phyloP scores from a whole-genome alignment of 768 basidiomycete species.

The Grammothele lineata region DNA sequence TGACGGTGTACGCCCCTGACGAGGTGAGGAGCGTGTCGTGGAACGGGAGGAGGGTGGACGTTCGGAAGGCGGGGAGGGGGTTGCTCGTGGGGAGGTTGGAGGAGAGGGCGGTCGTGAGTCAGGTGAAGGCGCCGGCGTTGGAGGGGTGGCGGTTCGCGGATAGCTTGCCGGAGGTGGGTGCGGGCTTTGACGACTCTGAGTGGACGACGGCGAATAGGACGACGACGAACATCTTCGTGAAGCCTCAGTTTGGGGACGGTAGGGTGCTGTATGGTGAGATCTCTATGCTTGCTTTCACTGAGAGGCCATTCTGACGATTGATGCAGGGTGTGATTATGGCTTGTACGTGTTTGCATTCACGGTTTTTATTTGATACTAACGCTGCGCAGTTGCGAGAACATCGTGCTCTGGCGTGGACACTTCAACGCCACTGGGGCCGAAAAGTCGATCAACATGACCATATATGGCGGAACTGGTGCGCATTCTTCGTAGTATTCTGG shows the following conservation, averaged over 20 bases:
- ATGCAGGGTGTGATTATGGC: slow-evolving; percentile 68
- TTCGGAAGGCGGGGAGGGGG: slow-evolving; percentile 31
- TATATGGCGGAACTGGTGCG: slow-evolving; percentile 59
- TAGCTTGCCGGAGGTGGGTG: slow-evolving; percentile 67
- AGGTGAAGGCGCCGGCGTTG: slow-evolving; percentile 46
- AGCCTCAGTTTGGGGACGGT: slow-evolving; percentile 70
- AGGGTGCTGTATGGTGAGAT: slow-evolving; percentile 59
- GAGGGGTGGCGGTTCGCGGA: slow-evolving; percentile 68
- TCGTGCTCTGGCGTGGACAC: slow-evolving; percentile 79
- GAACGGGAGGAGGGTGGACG: slow-evolving; percentile 53
- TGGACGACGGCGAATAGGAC: slow-evolving; percentile 71
- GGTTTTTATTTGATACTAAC: slow-evolving; percentile 2
- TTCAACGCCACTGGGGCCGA: slow-evolving; percentile 60
- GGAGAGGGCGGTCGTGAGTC: slow-evolving; percentile 25
- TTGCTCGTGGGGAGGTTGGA: slow-evolving; percentile 47
- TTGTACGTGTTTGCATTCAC: slow-evolving; percentile 47
- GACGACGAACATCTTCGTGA: slow-evolving; percentile 67
- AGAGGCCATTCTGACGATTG: background rate
- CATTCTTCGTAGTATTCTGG: background rate
- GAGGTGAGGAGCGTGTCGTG: slow-evolving; percentile 54
- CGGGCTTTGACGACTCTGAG: slow-evolving; percentile 52
- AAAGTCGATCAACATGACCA: slow-evolving; percentile 65
- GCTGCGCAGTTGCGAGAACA: slow-evolving; percentile 67
- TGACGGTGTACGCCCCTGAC: slow-evolving; percentile 63
- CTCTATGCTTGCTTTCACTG: too few species aligned